These are phyloP conservation scores for Psilocybe cyanescens DNA, from an alignment of 768 basidiomycete genomes.

Conservation along the genomic window DNA sequence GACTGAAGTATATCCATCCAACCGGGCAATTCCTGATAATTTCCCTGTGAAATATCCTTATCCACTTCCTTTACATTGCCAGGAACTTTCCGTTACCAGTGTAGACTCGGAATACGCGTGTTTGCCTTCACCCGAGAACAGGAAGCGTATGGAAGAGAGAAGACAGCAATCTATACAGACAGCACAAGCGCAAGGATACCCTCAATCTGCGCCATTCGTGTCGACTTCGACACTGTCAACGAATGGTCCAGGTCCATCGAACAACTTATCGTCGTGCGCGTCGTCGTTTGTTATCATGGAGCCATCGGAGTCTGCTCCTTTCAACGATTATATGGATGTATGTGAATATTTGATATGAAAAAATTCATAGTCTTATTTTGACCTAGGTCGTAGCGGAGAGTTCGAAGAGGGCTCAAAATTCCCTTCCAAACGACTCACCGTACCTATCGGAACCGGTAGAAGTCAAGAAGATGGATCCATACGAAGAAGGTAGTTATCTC, in stretches of 20 bases:
- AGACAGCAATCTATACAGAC: neutral
- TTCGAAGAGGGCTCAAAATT: neutral
- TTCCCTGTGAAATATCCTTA: conserved; percentile 17
- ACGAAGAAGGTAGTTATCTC: conserved; percentile 23
- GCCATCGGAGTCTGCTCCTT: neutral
- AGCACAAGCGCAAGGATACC: neutral
- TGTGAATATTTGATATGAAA: neutral
- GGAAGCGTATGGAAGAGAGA: neutral
- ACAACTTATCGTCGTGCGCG: neutral
- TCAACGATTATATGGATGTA: neutral
- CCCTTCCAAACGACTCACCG: neutral
- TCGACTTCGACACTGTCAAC: neutral
- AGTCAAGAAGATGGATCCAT: conserved; percentile 25
- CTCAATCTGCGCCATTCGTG: neutral
- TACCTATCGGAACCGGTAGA: neutral
- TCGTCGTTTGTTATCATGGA: neutral
- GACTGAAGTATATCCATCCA: neutral
- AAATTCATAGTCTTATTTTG: neutral
- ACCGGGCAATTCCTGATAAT: neutral
- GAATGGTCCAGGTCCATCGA: neutral
- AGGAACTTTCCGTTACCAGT: neutral
- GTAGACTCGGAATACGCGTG: conserved; percentile 1
- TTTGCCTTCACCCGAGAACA: neutral
- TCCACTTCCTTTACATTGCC: neutral
- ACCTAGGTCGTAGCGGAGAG: neutral